phyloP scores from a whole-genome alignment of 306 rosid genomes.

The Gastrolobium villosum region DNA sequence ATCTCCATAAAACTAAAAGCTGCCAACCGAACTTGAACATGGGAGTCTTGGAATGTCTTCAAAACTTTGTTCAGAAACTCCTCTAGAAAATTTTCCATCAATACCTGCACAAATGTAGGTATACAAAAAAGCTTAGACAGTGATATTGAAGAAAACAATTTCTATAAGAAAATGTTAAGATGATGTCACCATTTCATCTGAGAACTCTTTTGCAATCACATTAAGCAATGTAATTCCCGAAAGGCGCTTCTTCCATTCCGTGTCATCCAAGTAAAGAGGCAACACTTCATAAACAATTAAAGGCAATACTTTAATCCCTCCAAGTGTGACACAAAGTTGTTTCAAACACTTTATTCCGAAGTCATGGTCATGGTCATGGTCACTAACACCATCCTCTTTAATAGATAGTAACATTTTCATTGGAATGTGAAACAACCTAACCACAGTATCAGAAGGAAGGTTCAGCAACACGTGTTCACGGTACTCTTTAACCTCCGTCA shows the following conservation, averaged over 20 bases:
- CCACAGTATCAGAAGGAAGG: slow-evolving; percentile 19
- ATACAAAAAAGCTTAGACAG: no score
- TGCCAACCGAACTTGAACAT: slow-evolving; percentile 57
- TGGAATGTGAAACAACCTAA: slow-evolving; percentile 43
- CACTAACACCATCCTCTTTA: slow-evolving; percentile 27
- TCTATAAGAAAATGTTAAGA: neutral
- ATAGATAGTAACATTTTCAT: slow-evolving; percentile 41
- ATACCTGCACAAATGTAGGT: slow-evolving; percentile 43
- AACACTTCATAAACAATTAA: slow-evolving; percentile 33
- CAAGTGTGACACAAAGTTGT: slow-evolving; percentile 44
- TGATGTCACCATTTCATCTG: slow-evolving; percentile 58
- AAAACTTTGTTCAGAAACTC: slow-evolving; percentile 49
- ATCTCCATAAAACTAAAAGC: slow-evolving; percentile 54
- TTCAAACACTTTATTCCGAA: slow-evolving; percentile 53
- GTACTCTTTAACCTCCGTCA: slow-evolving; percentile 49
- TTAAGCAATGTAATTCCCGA: slow-evolving; percentile 56
- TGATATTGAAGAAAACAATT: neutral
- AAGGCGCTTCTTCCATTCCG: slow-evolving; percentile 55
- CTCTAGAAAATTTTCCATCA: slow-evolving; percentile 48
- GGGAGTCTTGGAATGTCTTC: slow-evolving; percentile 50
- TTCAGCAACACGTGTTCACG: slow-evolving; percentile 11
- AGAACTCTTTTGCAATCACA: slow-evolving; percentile 43
- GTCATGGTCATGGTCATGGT: neutral
- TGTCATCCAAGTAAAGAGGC: slow-evolving; percentile 40
- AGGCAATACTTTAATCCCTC: slow-evolving; percentile 27